A percentile compares a stretch with the other conserved stretches of the same genome.
phyloP scores from a whole-genome alignment of 31 red algal genomes.

The Porphyra umbilicalis region DNA sequence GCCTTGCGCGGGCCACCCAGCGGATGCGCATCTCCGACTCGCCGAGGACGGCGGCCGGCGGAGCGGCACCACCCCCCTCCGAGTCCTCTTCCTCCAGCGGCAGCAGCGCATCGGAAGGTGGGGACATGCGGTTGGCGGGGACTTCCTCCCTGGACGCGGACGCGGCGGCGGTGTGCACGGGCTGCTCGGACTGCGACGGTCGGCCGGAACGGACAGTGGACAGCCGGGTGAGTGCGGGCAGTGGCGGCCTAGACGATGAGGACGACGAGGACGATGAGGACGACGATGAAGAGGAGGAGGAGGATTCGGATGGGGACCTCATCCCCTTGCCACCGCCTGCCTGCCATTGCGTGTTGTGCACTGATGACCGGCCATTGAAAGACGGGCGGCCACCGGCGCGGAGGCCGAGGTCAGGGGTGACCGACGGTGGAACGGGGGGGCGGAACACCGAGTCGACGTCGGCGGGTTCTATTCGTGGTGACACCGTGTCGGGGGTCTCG shows the following conservation, averaged over 20 bases:
- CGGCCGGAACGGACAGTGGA: neutral
- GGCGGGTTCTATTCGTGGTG: too few relatives aligned
- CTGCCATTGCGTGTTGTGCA: slow-evolving; percentile 70
- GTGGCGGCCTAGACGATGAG: neutral
- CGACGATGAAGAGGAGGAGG: slow-evolving; percentile 49
- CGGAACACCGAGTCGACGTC: too few relatives aligned
- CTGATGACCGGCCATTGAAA: slow-evolving; percentile 47
- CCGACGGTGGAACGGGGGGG: too few relatives aligned
- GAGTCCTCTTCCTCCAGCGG: neutral
- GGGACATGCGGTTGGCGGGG: neutral
- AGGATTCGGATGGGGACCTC: slow-evolving; percentile 76
- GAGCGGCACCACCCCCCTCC: neutral
- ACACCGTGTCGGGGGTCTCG: too few relatives aligned
- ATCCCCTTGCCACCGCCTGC: slow-evolving; percentile 63
- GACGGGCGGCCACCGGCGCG: slow-evolving; percentile 26
- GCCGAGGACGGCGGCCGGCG: neutral
- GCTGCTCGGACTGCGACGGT: neutral
- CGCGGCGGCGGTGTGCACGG: neutral
- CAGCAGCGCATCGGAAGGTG: neutral
- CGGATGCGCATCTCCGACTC: neutral
- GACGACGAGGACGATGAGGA: neutral
- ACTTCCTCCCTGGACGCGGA: neutral
- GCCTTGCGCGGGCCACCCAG: neutral
- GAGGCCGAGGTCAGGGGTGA: too few relatives aligned
- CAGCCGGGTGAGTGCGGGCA: neutral